Conservation (phyloP, 495 filamentous ascomycete species). For the Aspergillus bridgeri region DNA sequence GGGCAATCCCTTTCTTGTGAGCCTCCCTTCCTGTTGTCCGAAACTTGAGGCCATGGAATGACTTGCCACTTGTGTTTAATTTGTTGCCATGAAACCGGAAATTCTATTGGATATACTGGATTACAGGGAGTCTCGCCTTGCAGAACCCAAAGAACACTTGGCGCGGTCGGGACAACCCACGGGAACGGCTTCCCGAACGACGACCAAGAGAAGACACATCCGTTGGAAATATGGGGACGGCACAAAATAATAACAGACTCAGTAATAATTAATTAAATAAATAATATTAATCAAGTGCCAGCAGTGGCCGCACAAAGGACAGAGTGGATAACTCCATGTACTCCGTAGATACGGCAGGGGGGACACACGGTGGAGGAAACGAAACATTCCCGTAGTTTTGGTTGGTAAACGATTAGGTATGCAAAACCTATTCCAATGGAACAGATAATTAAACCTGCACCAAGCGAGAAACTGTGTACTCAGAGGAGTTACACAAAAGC, state of each 20-base stretch:
- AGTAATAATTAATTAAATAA: not conserved
- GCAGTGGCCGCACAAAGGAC: not conserved
- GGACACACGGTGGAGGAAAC: not conserved
- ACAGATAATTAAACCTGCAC: not conserved
- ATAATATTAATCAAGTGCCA: not conserved
- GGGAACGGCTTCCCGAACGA: constrained; percentile 15
- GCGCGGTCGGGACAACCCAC: constrained; percentile 5
- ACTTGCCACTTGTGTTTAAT: constrained; percentile 1
- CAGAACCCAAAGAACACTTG: constrained; percentile 9
- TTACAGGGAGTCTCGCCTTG: constrained; percentile 5
- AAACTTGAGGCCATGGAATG: not conserved
- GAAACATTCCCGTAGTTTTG: not conserved
- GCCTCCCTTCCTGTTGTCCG: not conserved
- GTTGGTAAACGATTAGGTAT: not conserved
- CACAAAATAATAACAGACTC: not conserved
- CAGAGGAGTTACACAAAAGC: not conserved
- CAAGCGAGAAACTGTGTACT: not conserved
- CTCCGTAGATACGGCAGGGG: not conserved
- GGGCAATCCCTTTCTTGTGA: not conserved
- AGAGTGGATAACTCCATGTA: not conserved
- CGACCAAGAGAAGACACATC: constrained; percentile 1
- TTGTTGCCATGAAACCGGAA: not conserved
- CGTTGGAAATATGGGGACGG: not conserved
- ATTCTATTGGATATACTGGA: not conserved
- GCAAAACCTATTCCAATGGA: not conserved